A percentile compares a stretch with the other conserved stretches of the same genome.
Evolutionary conservation across 1,284 basidiomycete species (phyloP).

Genomic region (Boletellus sp.): DNA sequence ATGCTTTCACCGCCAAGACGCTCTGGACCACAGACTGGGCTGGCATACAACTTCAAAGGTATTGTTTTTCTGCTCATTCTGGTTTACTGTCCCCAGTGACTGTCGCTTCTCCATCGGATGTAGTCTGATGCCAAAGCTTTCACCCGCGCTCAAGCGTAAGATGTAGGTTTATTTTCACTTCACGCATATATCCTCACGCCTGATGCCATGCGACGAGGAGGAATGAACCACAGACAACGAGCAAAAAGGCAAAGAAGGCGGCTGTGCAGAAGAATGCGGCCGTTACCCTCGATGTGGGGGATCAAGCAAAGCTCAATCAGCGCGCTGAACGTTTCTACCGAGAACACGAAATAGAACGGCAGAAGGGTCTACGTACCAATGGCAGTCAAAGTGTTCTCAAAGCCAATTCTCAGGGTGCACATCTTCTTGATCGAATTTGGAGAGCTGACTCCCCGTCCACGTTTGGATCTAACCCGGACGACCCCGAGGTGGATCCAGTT

Average conservation of each 20-base stretch:
- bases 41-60: slow-evolving; percentile 79
- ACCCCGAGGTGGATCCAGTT: slow-evolving; percentile 69
- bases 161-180: slow-evolving; percentile 37
- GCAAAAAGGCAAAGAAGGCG: slow-evolving; percentile 70
- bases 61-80: slow-evolving; percentile 10
- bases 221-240: slow-evolving; percentile 38
- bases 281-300: slow-evolving; percentile 51
- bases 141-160: slow-evolving; percentile 65
- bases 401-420: slow-evolving; percentile 48
- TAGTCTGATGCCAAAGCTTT: slow-evolving; percentile 66
- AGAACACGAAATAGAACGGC: slow-evolving; percentile 77
- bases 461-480: slow-evolving; percentile 48
- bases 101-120: slow-evolving; percentile 6
- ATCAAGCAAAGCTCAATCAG: slow-evolving; percentile 63
- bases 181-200: slow-evolving; percentile 9
- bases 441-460: slow-evolving; percentile 43
- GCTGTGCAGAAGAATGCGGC: slow-evolving; percentile 44
- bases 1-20: slow-evolving; percentile 72
- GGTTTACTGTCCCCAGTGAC: slow-evolving; percentile 23
- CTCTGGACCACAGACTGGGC: slow-evolving; percentile 90
- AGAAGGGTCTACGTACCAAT: slow-evolving; percentile 42
- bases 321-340: slow-evolving; percentile 76
- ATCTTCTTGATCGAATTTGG: slow-evolving; percentile 48
- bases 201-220: slow-evolving; percentile 29
- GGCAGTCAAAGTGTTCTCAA: slow-evolving; percentile 39